These are phyloP conservation scores for Ganoderma sinense DNA, from an alignment of 1,284 basidiomycete species.

Conservation along the genomic window DNA sequence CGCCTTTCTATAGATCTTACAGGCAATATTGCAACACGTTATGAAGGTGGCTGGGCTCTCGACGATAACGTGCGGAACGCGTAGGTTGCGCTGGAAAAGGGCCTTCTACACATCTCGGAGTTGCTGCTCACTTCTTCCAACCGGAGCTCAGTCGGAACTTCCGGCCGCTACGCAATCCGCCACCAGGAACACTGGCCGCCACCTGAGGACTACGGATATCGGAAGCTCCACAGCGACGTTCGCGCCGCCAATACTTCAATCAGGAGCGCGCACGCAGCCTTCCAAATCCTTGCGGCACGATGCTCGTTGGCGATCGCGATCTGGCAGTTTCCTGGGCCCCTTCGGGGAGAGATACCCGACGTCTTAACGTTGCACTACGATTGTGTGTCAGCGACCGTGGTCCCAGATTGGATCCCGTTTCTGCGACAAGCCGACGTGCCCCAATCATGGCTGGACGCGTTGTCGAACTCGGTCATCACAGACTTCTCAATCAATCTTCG, in stretches of 20 bases:
- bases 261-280: not conserved
- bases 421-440: not conserved
- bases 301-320: not conserved
- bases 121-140: not conserved
- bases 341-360: accelerated
- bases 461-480: not conserved
- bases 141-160: not conserved
- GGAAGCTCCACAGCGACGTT: not conserved
- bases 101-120: not conserved
- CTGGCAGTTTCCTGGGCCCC: not conserved
- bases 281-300: not conserved
- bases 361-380: not conserved
- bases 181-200: not conserved
- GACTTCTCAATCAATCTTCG: not conserved
- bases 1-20: not conserved
- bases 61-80: not conserved
- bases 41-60: not conserved
- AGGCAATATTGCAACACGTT: not conserved
- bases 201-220: not conserved
- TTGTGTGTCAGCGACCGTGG: too few relatives aligned
- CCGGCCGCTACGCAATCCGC: not conserved
- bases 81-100: not conserved
- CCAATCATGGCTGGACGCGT: not conserved
- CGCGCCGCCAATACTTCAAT: not conserved
- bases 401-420: not conserved